A percentile compares a stretch with the other conserved stretches of the same genome.
Conservation (phyloP, 805 yeast genomes). For the Kluyveromyces starmeri region DNA sequence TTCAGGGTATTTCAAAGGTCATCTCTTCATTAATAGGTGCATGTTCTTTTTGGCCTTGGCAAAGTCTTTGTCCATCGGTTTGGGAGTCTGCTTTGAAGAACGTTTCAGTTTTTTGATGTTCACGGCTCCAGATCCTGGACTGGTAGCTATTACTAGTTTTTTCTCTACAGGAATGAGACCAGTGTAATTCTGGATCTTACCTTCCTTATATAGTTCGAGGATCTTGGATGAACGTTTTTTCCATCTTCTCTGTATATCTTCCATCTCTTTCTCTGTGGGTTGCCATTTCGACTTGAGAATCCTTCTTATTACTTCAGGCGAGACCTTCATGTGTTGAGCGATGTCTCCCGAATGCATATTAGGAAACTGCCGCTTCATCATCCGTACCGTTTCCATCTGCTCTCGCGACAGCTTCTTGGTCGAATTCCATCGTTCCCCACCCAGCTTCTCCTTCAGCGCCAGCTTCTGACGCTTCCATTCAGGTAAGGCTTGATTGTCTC, state of each 20-base stretch:
- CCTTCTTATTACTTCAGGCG: slow-evolving; percentile 77
- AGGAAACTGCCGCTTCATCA: slow-evolving; percentile 49
- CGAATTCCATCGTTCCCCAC: slow-evolving; percentile 58
- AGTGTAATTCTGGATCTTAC: background rate
- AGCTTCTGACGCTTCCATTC: slow-evolving; percentile 66
- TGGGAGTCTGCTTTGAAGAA: too few species aligned
- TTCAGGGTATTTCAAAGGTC: too few species aligned
- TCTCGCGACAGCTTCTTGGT: slow-evolving; percentile 55
- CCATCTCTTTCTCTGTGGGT: slow-evolving; percentile 50
- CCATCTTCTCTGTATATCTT: slow-evolving; percentile 43
- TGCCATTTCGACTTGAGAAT: slow-evolving; percentile 71
- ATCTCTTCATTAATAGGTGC: background rate
- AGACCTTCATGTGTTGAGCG: slow-evolving; percentile 55
- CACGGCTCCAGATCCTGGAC: too few species aligned
- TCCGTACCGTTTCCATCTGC: slow-evolving; percentile 56
- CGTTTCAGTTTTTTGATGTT: too few species aligned
- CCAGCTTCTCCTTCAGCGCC: slow-evolving; percentile 52
- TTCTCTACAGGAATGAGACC: background rate
- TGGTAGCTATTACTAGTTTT: slow-evolving; percentile 1
- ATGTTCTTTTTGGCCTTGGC: background rate
- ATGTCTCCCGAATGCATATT: slow-evolving; percentile 49
- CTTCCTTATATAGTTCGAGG: slow-evolving; percentile 16
- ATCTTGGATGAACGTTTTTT: slow-evolving; percentile 37
- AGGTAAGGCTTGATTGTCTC: slow-evolving; percentile 35
- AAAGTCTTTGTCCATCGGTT: background rate